Evolutionary conservation across 129 eudicot genomes (phyloP), one percentile per base, ranked within the genome.

Genomic region (Pseudognaphalium luteoalbum): DNA sequence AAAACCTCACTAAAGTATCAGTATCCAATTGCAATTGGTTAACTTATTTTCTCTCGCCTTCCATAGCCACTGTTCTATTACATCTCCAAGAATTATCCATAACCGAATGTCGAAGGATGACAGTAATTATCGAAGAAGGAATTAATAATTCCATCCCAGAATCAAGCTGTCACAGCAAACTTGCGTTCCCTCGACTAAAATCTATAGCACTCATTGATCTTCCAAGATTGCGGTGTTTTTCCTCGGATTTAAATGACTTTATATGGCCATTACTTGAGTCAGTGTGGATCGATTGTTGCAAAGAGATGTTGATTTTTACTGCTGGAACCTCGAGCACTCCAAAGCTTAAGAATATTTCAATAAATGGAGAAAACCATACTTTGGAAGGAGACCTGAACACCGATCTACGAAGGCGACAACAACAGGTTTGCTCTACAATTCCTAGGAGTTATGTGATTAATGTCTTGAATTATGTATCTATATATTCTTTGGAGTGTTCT

Each of bases 231-330:
- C 67, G 21, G 69, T 54, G 81, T 56, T 77, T 77, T 35, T 77
- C 25, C 34, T 35, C 17, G 5, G 68, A 22, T 3, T 34, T 54
- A 60, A 17, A 58, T 21, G 57, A 39, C 30, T 77, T 77, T 77
- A 39, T 25, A 54, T 77, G 74, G 66, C 81, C 81, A 59, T 37
- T 22, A 56, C 81, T 77, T 22, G 81, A 68, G 42, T 15, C 68
- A 0, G 74, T 77, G 17, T 66, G 74, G 81, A 77, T 77, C 21
- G 81, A 77, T 35, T 77, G 74, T 11, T 77, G 81, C 28, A 77
- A 22, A 68, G 74, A 77, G 75, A 77, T 77, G 81, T 21, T 57
- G 81, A 25, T 25, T 68, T 77, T 77, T 60, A 77, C 75, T 10
- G 41, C 74, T 15, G 81, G 81, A 54, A 68, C 19, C 56, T 77